Percentiles rank a stretch among this genome's conserved stretches.
Evolutionary conservation across 1,139 yeast genomes (phyloP).

Genomic region (Sugiyamaella castrensis): DNA sequence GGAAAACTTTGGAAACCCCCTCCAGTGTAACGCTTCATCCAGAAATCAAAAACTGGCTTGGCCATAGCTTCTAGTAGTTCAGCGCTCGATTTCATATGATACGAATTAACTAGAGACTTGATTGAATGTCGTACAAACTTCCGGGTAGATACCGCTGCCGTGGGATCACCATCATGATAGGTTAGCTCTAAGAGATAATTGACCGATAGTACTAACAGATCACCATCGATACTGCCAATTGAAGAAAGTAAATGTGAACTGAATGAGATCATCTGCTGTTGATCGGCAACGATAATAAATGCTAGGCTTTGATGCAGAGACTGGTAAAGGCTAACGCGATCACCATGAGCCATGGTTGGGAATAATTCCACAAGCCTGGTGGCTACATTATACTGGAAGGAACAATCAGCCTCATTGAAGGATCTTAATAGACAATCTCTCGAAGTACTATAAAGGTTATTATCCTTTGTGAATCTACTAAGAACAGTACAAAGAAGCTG

Average conservation of each 20-base stretch:
- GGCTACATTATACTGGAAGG: neutral
- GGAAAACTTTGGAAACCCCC: slow-evolving; percentile 40
- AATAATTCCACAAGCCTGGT: neutral
- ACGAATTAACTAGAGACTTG: neutral
- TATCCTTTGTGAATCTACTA: neutral
- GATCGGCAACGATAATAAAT: no score
- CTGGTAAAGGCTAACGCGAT: neutral
- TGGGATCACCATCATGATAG: no score
- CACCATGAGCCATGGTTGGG: neutral
- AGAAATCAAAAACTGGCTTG: slow-evolving; percentile 42
- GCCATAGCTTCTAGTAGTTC: slow-evolving; percentile 36
- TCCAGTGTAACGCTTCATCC: slow-evolving; percentile 38
- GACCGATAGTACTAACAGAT: no score
- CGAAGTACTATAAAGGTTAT: neutral
- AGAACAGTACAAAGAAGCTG: slow-evolving; percentile 3
- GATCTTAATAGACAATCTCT: neutral
- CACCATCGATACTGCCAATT: no score
- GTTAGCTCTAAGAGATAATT: no score
- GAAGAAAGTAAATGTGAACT: no score
- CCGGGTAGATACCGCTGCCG: neutral
- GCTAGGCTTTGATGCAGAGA: no score
- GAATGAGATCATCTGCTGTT: no score
- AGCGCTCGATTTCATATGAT: neutral
- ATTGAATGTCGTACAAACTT: slow-evolving; percentile 5
- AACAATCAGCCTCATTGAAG: neutral